Conservation (phyloP, 768 basidiomycete species). For the Tephrocybe sp. region DNA sequence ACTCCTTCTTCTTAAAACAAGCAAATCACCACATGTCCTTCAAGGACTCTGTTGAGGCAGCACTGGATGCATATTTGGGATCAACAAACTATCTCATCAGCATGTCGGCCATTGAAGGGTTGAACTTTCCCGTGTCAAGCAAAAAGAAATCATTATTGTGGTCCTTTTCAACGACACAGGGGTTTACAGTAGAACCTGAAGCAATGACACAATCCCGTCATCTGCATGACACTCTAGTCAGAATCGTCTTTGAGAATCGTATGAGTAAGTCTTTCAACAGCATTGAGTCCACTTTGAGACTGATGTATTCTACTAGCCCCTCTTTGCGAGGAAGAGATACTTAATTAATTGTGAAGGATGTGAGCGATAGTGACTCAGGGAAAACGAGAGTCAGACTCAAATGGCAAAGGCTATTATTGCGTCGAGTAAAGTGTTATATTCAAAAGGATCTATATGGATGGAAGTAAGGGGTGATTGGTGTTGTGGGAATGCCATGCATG, state of each 20-base stretch:
- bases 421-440: too few relatives aligned
- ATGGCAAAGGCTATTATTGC: too few relatives aligned
- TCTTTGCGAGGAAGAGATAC: constrained; percentile 1
- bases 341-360: too few relatives aligned
- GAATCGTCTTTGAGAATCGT: constrained; percentile 6
- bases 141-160: background rate
- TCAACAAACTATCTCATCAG: background rate
- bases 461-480: too few relatives aligned
- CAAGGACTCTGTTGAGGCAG: constrained; percentile 10
- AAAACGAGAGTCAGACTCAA: too few relatives aligned
- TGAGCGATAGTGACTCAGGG: too few relatives aligned
- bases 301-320: background rate
- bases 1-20: constrained; percentile 15
- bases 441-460: too few relatives aligned
- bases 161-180: background rate
- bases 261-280: background rate
- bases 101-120: background rate
- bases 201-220: background rate
- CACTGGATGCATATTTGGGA: constrained; percentile 5
- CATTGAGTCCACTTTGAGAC: background rate
- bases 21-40: constrained; percentile 3
- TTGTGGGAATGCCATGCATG: too few relatives aligned
- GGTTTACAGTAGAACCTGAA: background rate
- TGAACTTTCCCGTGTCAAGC: background rate
- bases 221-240: background rate